Percentiles rank a stretch among this genome's conserved stretches.
Evolutionary conservation across 768 basidiomycete species (phyloP).

Genomic region (Paxillus rubicundulus): DNA sequence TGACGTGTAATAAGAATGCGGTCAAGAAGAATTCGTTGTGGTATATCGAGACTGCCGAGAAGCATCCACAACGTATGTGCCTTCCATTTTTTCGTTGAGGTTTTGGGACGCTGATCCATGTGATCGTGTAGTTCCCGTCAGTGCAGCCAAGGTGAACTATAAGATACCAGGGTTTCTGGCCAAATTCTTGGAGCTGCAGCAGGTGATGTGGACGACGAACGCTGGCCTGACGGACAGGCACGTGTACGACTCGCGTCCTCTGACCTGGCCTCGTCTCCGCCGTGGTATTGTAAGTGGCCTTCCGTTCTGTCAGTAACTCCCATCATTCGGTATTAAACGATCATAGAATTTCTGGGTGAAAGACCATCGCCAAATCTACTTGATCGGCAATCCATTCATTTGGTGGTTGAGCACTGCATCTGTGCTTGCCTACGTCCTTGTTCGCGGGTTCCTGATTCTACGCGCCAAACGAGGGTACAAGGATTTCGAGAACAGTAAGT

Average conservation of each 20-base stretch:
- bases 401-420: conserved; percentile 86
- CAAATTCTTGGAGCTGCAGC: conserved; percentile 90
- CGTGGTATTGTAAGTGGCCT: conserved; percentile 82
- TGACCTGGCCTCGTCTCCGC: conserved; percentile 83
- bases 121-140: conserved; percentile 52
- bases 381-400: conserved; percentile 90
- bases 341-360: conserved; percentile 96
- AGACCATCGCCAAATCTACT: conserved; percentile 92
- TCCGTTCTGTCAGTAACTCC: not conserved
- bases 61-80: conserved; percentile 66
- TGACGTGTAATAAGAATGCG: conserved; percentile 99
- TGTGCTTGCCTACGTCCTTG: conserved; percentile 60
- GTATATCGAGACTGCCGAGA: conserved; percentile 82
- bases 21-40: conserved; percentile 86
- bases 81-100: not conserved
- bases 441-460: conserved; percentile 79
- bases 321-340: not conserved
- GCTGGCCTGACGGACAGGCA: conserved; percentile 95
- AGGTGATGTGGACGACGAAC: conserved; percentile 97
- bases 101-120: not conserved
- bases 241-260: conserved; percentile 91
- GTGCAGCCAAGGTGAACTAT: conserved; percentile 88
- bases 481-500: conserved; percentile 89
- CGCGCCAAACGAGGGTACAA: conserved; percentile 87
- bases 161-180: conserved; percentile 80